Base-by-base conservation (phyloP, 495 filamentous ascomycete genomes). In the Barbatosphaeria neglecta region DNA sequence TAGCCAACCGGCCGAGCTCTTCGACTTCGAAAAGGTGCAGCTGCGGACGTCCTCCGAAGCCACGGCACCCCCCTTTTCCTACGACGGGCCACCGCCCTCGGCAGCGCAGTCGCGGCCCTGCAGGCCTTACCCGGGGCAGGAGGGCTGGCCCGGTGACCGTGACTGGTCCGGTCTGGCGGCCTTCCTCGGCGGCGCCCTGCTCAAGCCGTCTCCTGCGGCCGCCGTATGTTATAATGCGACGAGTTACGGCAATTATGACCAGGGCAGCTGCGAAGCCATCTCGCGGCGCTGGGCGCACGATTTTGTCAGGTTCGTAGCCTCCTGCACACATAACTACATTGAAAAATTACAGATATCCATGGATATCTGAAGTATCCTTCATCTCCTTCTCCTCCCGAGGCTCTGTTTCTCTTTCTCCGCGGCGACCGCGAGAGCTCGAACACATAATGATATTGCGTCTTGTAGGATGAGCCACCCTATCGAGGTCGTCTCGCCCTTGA, bases 221-320 rank as follows among this genome's bases (percentile, higher is more conserved):
- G 62, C 72, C 1, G 68, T 69, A 6, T 82, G 77, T 47, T 80
- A 79, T 39, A 64, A 62, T 7, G 66, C 66, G 1, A 41, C 39
- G 22, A 15, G 2, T 3, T 41, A 41, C 31, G 60, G 65, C 0
- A 50, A 62, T 11, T 73, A 74, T 43, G 63, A 77, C 50, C 54
- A 56, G 2, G 52, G 55, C 0, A 54, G 63, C 40, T 81, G 76
- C 50, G 50, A 54, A 1, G 64, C 58, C 5, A 55, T 58, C 7
- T 48, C 66, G 19, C 59, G 55, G 6, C 52, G 51, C 17, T 73
- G 69, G 64, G 56, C 65, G 6, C 2, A 13, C 11, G 16, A 41
- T n/a, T 41, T 41, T 22, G 20, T 23, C 24, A 9, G 33, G 43
- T 45, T n/a, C 22, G 23, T 7, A 8, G 6, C n/a, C 13, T 35